Evolutionary conservation across 2,329 filamentous ascomycete species (phyloP).

Genomic region (Ascochyta fabae): DNA sequence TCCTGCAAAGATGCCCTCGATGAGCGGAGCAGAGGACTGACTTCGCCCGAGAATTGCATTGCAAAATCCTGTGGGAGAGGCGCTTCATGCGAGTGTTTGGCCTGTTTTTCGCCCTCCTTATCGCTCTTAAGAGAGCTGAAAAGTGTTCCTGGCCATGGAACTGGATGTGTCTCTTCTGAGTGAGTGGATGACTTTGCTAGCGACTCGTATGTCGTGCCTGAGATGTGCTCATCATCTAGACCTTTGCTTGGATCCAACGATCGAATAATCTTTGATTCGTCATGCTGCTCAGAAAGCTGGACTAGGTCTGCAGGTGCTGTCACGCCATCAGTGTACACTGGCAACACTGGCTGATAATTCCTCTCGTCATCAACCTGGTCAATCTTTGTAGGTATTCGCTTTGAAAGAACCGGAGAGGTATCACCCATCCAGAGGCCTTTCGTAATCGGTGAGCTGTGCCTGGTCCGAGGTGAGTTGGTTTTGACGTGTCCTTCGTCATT

Average conservation of each 20-base stretch:
- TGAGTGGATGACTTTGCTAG: background rate
- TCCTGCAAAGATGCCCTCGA: constrained; percentile 16
- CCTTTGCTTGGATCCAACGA: background rate
- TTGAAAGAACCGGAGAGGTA: constrained; percentile 2
- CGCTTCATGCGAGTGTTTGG: constrained; percentile 12
- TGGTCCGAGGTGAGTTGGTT: background rate
- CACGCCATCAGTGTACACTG: constrained; percentile 3
- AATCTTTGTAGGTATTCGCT: background rate
- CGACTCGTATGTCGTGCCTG: background rate
- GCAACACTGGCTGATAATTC: background rate
- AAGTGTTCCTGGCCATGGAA: constrained; percentile 2
- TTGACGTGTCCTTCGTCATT: background rate
- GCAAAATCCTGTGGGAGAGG: background rate
- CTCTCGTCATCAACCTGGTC: background rate
- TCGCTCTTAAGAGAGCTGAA: background rate
- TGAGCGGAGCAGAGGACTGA: constrained; percentile 36
- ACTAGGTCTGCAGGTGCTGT: background rate
- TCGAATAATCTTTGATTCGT: background rate
- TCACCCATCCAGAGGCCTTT: constrained; percentile 17
- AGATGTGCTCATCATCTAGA: background rate
- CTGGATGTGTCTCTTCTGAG: background rate
- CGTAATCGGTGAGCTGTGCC: constrained; percentile 1
- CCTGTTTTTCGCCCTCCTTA: background rate
- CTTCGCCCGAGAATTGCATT: constrained; percentile 7
- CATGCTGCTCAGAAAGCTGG: background rate